Evolutionary conservation across 495 filamentous ascomycete species (phyloP), one percentile per base, ranked within the genome.

Genomic region (Xanthoparmelia taractica): DNA sequence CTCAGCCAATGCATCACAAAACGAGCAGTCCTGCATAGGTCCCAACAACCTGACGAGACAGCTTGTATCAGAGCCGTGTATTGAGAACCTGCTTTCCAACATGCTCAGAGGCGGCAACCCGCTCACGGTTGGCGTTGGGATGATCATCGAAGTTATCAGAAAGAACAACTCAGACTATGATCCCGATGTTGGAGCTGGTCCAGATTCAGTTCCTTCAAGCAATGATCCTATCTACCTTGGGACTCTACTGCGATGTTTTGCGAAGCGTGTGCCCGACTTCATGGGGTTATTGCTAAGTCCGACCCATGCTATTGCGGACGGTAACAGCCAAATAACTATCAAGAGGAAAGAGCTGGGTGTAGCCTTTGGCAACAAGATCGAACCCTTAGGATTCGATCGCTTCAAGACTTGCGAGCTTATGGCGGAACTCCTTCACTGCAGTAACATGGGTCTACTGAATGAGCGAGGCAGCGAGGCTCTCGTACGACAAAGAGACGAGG

Each of bases 151-250:
- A 73, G 94, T 99, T 34, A 99, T 99, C 69, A 84, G 94, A 57
- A 99, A 99, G 77, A 99, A 99, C 70, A 99, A 99, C 70, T 97
- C 95, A 1, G 94, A 99, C 73, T 99, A 99, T 70, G 94, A 99
- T 68, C 88, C 92, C 4, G 95, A 97, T 66, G 87, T 89, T 65
- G 82, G 89, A 52, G 79, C 86, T 55, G 87, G 89, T 56, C 85
- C 89, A 41, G 87, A 91, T 64, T 82, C 88, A 13, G 75, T 84
- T 59, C 91, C 92, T 4, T 90, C 90, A 15, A 87, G 84, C 66
- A 87, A 89, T 57, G 94, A 99, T 70, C 95, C 94, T 8, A 99
- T 99, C 61, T 99, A 97, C 68, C 87, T 99, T 8, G 94, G 94
- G 18, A 91, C 86, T 29, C 79, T 97, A n/a, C 85, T 99, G 34